A percentile compares a stretch with the other conserved stretches of the same genome.
phyloP scores from a whole-genome alignment of 2,329 filamentous ascomycete genomes.

The Curvularia spicifera region DNA sequence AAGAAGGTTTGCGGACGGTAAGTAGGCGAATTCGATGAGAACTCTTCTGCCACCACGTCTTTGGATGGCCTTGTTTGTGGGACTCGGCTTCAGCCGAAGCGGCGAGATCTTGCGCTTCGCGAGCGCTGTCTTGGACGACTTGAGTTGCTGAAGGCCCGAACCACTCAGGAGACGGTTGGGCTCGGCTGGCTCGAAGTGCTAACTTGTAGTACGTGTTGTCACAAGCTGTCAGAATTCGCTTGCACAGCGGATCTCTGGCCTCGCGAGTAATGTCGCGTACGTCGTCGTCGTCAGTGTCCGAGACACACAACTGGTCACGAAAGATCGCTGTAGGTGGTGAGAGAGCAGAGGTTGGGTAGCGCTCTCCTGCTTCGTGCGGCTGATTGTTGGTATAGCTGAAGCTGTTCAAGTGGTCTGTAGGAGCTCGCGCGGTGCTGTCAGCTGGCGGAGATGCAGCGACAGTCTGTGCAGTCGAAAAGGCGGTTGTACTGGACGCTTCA shows the following conservation, averaged over 20 bases:
- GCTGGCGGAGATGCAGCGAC: conserved; percentile 22
- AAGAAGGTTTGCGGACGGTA: conserved; percentile 11
- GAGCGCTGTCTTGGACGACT: conserved; percentile 27
- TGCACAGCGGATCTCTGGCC: conserved; percentile 30
- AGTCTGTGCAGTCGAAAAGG: conserved; percentile 24
- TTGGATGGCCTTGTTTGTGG: conserved; percentile 32
- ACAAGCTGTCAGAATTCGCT: conserved; percentile 33
- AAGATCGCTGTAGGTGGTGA: conserved; percentile 49
- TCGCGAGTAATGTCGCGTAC: conserved; percentile 31
- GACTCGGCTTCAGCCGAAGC: conserved; percentile 26
- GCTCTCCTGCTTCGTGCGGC: conserved; percentile 53
- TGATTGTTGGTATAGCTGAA: conserved; percentile 35
- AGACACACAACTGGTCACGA: conserved; percentile 33
- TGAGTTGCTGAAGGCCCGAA: conserved; percentile 17
- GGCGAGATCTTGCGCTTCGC: conserved; percentile 28
- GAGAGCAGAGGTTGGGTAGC: conserved; percentile 57
- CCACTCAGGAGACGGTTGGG: conserved; percentile 24
- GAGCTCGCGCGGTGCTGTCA: conserved; percentile 22
- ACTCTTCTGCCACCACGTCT: conserved; percentile 34
- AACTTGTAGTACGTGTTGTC: conserved; percentile 19
- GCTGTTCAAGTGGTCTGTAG: conserved; percentile 29
- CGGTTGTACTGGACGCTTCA: conserved; percentile 31
- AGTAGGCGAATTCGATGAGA: conserved; percentile 26
- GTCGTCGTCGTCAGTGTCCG: conserved; percentile 40
- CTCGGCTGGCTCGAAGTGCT: conserved; percentile 18